Conservation (phyloP, 202 grass and related monocot genomes). For the Hordeum pubiflorum region DNA sequence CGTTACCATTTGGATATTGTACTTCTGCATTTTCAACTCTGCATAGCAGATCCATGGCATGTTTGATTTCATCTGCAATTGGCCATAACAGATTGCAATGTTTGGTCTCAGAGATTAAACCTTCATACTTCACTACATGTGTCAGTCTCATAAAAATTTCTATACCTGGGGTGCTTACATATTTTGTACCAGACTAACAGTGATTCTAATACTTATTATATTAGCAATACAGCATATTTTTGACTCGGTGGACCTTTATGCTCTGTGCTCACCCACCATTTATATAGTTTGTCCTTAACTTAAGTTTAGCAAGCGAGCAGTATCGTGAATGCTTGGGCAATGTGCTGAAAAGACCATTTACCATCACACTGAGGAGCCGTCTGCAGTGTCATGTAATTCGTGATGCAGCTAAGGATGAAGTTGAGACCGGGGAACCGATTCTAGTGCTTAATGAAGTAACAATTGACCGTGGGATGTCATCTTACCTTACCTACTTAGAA, state of each 20-base stretch:
- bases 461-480: constrained; percentile 92
- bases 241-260: background rate
- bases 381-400: constrained; percentile 92
- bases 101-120: background rate
- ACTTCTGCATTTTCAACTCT: constrained; percentile 1
- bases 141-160: background rate
- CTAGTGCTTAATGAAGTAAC: constrained; percentile 85
- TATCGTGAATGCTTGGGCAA: constrained; percentile 68
- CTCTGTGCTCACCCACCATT: background rate
- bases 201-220: background rate
- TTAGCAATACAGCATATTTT: background rate
- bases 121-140: background rate
- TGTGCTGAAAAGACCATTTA: constrained; percentile 71
- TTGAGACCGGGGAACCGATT: constrained; percentile 67
- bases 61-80: background rate
- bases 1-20: background rate
- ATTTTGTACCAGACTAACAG: background rate
- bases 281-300: constrained; percentile 45
- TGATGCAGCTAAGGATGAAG: constrained; percentile 71
- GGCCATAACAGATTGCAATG: background rate
- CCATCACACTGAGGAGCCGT: constrained; percentile 74
- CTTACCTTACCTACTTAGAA: constrained; percentile 89
- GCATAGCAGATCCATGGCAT: background rate
- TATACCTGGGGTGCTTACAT: background rate
- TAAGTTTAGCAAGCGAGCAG: constrained; percentile 57